A percentile compares a stretch with the other conserved stretches of the same genome.
Evolutionary conservation across 2,329 filamentous ascomycete species (phyloP).

Genomic region (Pseudonectria foliicola): DNA sequence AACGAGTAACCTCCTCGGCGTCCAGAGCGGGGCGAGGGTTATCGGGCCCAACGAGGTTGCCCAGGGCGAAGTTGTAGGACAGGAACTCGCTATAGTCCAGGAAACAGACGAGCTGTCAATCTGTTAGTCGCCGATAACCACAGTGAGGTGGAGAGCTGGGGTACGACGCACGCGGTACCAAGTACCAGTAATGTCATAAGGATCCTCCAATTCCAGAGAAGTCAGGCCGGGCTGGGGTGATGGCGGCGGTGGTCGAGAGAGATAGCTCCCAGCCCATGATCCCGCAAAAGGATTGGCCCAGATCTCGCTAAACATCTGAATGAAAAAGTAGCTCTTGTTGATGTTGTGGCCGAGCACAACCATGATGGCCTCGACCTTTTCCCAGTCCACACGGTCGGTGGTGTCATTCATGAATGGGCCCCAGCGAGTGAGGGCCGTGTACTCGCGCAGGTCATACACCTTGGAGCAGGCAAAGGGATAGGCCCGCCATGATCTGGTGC

Average conservation of each 20-base stretch:
- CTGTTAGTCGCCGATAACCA: slow-evolving; percentile 6
- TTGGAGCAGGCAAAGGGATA: slow-evolving; percentile 59
- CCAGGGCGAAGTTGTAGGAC: slow-evolving; percentile 59
- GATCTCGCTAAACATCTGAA: slow-evolving; percentile 41
- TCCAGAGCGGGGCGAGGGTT: slow-evolving; percentile 47
- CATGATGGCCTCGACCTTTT: slow-evolving; percentile 70
- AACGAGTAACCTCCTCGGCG: slow-evolving; percentile 59
- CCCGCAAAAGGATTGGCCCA: slow-evolving; percentile 52
- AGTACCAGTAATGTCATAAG: slow-evolving; percentile 63
- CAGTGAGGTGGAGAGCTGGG: not conserved
- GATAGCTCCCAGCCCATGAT: slow-evolving; percentile 44
- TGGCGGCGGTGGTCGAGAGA: slow-evolving; percentile 26
- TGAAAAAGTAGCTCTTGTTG: slow-evolving; percentile 37
- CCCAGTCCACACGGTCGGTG: slow-evolving; percentile 62
- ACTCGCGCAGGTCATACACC: slow-evolving; percentile 68
- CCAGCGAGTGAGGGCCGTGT: slow-evolving; percentile 56
- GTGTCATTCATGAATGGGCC: slow-evolving; percentile 65
- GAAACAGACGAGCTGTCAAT: slow-evolving; percentile 37
- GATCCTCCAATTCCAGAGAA: slow-evolving; percentile 51
- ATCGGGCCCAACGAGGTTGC: slow-evolving; percentile 31
- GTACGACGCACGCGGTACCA: slow-evolving; percentile 55
- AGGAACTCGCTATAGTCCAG: slow-evolving; percentile 67
- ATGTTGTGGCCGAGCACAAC: slow-evolving; percentile 61
- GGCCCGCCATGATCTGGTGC: slow-evolving; percentile 29
- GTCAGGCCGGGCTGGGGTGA: slow-evolving; percentile 27